A percentile compares a stretch with the other conserved stretches of the same genome.
Conservation (phyloP, 139 green algal species). For the Chlamydomonas schloesseri region DNA sequence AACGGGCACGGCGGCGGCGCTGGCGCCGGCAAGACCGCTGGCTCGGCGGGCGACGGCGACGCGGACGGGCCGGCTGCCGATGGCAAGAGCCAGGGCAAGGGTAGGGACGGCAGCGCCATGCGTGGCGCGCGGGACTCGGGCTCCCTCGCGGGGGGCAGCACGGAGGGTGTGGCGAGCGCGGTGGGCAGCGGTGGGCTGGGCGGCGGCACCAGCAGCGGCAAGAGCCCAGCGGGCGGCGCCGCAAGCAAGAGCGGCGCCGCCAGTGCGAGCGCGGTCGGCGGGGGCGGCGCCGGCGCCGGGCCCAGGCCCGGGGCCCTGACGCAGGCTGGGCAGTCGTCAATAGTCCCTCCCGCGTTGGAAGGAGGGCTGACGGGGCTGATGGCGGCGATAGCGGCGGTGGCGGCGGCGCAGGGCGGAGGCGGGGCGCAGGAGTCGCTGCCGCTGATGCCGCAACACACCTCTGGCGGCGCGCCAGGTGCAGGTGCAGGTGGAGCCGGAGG, state of each 20-base stretch:
- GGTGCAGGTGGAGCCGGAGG: not conserved
- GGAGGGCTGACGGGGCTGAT: not conserved
- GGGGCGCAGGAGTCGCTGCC: not conserved
- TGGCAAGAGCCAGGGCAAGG: not conserved
- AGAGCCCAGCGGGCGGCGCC: not conserved
- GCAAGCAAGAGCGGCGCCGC: not conserved
- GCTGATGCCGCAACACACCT: not conserved
- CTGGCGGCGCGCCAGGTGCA: not conserved
- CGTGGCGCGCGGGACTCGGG: no score
- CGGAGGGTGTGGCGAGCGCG: not conserved
- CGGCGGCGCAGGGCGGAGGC: not conserved
- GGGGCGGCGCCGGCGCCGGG: not conserved
- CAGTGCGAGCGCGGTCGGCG: not conserved
- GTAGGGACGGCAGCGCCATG: no score
- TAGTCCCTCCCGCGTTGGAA: no score
- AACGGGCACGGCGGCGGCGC: not conserved
- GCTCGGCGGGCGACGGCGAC: not conserved
- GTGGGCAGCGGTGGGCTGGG: no score
- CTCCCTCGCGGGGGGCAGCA: no score
- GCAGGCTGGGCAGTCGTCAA: no score
- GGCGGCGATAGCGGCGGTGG: constrained; percentile 3
- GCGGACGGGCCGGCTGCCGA: no score
- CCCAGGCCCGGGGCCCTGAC: no score
- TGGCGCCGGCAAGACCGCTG: not conserved
- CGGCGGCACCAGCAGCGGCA: not conserved